Percentiles rank a stretch among this genome's conserved stretches.
Conservation (phyloP, 306 rosid species). For the Vicia faba region DNA sequence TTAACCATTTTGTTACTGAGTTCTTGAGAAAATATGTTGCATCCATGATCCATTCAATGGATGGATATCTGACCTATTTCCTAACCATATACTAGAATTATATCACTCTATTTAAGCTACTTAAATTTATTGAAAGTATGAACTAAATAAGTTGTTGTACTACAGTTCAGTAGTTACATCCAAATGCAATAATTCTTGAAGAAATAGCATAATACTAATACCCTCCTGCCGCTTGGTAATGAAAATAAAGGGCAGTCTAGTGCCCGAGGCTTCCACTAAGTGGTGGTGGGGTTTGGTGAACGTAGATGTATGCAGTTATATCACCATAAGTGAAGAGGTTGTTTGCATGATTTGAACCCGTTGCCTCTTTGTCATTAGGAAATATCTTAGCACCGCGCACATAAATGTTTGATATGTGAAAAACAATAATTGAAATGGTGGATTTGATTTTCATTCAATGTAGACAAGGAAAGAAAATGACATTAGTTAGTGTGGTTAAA, state of each 20-base stretch:
- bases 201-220: background rate
- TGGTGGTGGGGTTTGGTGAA: background rate
- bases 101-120: background rate
- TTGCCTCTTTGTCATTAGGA: background rate
- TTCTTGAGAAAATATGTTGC: background rate
- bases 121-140: conserved; percentile 14
- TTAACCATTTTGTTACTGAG: too few relatives aligned
- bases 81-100: background rate
- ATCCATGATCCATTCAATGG: conserved; percentile 8
- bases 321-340: conserved; percentile 1
- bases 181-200: background rate
- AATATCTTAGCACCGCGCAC: background rate
- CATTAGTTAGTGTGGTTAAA: conserved; percentile 7
- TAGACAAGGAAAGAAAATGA: conserved; percentile 2
- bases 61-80: background rate
- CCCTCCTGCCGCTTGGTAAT: background rate
- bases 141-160: background rate
- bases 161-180: background rate
- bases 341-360: background rate
- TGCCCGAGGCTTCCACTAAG: background rate
- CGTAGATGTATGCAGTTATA: background rate
- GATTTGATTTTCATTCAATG: conserved; percentile 26
- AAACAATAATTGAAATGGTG: background rate
- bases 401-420: background rate
- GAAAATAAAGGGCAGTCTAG: background rate